These are phyloP conservation scores for Coemansia sp. DNA, from an alignment of 192 early-diverging fungal species.

Conservation along the genomic window DNA sequence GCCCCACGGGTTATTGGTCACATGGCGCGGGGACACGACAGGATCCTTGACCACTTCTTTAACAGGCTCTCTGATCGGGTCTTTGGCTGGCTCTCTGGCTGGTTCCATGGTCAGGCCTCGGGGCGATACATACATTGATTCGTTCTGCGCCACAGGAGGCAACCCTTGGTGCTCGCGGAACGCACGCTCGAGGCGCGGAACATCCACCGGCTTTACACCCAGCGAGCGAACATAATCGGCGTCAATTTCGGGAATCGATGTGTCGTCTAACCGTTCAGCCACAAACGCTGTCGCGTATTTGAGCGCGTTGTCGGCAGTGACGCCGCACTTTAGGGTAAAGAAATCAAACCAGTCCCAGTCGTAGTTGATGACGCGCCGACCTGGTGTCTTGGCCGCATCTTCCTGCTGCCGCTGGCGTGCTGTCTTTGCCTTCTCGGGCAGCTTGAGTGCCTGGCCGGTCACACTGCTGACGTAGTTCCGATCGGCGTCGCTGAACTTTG, in stretches of 20 bases:
- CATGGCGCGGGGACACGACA: slow-evolving; percentile 18
- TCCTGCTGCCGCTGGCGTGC: slow-evolving; percentile 52
- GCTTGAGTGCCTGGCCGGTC: slow-evolving; percentile 16
- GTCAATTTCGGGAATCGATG: slow-evolving; percentile 73
- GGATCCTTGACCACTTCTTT: background rate
- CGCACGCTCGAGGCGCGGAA: slow-evolving; percentile 69
- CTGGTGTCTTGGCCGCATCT: slow-evolving; percentile 45
- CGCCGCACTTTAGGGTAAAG: slow-evolving; percentile 77
- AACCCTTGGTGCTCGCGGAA: slow-evolving; percentile 50
- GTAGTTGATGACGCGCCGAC: slow-evolving; percentile 54
- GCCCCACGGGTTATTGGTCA: slow-evolving; percentile 47
- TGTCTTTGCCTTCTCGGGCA: slow-evolving; percentile 28
- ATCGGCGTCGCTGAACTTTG: slow-evolving; percentile 72
- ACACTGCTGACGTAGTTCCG: slow-evolving; percentile 29
- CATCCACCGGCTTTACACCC: slow-evolving; percentile 83
- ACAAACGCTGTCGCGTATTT: slow-evolving; percentile 85
- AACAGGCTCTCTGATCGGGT: background rate
- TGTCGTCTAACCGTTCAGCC: slow-evolving; percentile 81
- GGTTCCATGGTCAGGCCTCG: slow-evolving; percentile 8
- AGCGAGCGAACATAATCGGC: slow-evolving; percentile 72
- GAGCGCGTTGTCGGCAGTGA: slow-evolving; percentile 72
- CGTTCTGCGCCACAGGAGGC: slow-evolving; percentile 14
- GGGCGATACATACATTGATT: background rate
- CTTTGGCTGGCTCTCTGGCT: slow-evolving; percentile 36
- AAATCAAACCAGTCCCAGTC: slow-evolving; percentile 93